Percentiles rank a stretch among this genome's conserved stretches.
Evolutionary conservation across 768 basidiomycete species (phyloP).

Genomic region (Mycena capillaripes): DNA sequence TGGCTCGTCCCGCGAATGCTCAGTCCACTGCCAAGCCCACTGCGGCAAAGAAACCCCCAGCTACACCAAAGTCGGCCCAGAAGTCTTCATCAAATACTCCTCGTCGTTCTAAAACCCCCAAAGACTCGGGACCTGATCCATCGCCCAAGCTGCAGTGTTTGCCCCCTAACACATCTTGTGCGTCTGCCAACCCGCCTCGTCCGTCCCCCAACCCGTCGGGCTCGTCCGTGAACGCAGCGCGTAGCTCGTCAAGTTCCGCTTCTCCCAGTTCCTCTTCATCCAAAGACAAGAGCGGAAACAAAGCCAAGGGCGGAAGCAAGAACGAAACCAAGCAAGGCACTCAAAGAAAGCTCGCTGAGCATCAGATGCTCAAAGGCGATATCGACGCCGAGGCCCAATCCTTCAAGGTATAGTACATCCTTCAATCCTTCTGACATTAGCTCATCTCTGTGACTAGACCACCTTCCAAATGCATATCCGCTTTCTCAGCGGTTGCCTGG

Average conservation of each 20-base stretch:
- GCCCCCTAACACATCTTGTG: not conserved
- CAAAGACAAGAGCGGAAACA: not conserved
- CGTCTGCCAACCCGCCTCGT: not conserved
- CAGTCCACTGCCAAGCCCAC: not conserved
- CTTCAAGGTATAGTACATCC: slow-evolving; percentile 15
- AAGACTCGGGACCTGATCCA: not conserved
- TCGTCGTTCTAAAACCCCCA: not conserved
- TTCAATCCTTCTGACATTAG: not conserved
- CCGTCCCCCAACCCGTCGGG: not conserved
- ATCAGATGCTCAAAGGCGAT: slow-evolving; percentile 16
- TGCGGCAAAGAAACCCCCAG: no score
- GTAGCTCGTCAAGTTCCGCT: not conserved
- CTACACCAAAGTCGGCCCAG: no score
- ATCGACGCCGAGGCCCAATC: not conserved
- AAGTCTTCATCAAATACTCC: no score
- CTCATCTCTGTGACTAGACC: not conserved
- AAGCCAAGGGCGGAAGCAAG: not conserved
- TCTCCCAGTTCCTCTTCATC: not conserved
- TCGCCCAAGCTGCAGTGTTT: not conserved
- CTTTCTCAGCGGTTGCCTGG: not conserved
- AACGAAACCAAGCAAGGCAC: not conserved
- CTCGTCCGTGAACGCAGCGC: not conserved
- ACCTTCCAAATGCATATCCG: slow-evolving; percentile 3
- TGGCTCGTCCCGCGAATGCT: not conserved
- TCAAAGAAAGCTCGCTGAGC: slow-evolving; percentile 12